These are phyloP conservation scores for Phytophthora pistaciae DNA, from an alignment of 352 stramenopile genomes.

Conservation along the genomic window DNA sequence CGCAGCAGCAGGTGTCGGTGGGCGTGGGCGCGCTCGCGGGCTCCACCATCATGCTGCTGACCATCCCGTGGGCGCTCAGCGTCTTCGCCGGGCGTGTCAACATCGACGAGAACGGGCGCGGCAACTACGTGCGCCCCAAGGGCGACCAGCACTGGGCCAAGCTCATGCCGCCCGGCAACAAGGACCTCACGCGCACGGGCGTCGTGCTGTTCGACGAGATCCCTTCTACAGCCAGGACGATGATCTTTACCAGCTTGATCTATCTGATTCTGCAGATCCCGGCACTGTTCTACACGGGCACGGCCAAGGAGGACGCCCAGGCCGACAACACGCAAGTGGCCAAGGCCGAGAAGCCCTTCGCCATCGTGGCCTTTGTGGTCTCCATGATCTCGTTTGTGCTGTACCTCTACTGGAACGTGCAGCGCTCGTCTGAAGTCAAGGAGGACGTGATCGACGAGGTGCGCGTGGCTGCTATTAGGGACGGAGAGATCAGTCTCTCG, in stretches of 20 bases:
- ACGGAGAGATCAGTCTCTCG: conserved; percentile 82
- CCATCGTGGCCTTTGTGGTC: conserved; percentile 89
- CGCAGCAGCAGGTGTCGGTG: conserved; percentile 96
- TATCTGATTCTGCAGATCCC: conserved; percentile 97
- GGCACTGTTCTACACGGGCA: conserved; percentile 91
- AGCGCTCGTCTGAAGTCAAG: conserved; percentile 76
- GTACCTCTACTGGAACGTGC: conserved; percentile 95
- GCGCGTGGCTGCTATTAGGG: conserved; percentile 71
- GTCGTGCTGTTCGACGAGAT: conserved; percentile 91
- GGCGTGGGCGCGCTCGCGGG: conserved; percentile 98
- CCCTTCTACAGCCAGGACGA: conserved; percentile 89
- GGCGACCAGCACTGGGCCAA: conserved; percentile 84
- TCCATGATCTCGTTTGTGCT: conserved; percentile 91
- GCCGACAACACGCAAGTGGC: conserved; percentile 80
- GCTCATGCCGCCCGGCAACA: conserved; percentile 83
- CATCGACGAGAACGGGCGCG: conserved; percentile 88
- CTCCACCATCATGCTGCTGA: conserved; percentile 99
- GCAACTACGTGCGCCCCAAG: conserved; percentile 88
- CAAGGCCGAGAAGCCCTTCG: conserved; percentile 89
- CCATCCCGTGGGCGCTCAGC: conserved; percentile 97
- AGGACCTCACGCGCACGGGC: conserved; percentile 70
- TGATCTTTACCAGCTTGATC: conserved; percentile 94
- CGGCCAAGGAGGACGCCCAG: conserved; percentile 58
- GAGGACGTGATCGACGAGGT: conserved; percentile 78
- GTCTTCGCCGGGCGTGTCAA: conserved; percentile 95